Conservation (phyloP, 2,329 filamentous ascomycete species). For the Penicillium sp. region DNA sequence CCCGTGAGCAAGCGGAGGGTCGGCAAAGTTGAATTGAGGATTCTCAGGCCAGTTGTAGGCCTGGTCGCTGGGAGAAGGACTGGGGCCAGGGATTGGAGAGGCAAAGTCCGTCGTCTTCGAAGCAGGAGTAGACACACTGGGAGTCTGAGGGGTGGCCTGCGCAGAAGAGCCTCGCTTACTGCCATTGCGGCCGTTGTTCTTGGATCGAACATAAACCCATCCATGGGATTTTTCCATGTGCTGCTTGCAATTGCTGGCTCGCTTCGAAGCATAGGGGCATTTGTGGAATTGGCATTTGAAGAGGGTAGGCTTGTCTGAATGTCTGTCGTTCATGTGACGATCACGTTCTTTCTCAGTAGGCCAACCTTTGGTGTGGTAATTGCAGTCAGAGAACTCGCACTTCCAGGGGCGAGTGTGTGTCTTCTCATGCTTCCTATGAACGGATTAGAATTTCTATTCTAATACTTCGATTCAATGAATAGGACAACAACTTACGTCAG, state of each 20-base stretch:
- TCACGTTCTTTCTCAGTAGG: constrained; percentile 97
- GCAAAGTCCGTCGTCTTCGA: constrained; percentile 55
- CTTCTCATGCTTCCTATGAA: constrained; percentile 81
- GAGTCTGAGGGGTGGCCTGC: constrained; percentile 58
- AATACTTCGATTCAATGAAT: not conserved
- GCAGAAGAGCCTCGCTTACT: constrained; percentile 42
- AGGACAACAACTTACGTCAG: constrained; percentile 57
- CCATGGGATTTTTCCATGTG: constrained; percentile 97
- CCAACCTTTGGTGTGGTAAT: constrained; percentile 87
- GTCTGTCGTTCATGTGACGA: constrained; percentile 94
- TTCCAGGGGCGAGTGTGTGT: constrained; percentile 97
- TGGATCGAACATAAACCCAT: constrained; percentile 87
- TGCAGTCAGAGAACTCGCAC: constrained; percentile 77
- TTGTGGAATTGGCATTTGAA: constrained; percentile 79
- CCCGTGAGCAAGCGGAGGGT: constrained; percentile 18
- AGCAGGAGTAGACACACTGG: constrained; percentile 62
- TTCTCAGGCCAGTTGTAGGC: constrained; percentile 14
- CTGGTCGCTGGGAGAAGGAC: constrained; percentile 27
- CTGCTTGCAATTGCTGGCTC: constrained; percentile 95
- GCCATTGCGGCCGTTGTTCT: constrained; percentile 76
- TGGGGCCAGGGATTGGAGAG: constrained; percentile 44
- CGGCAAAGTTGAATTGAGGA: constrained; percentile 29
- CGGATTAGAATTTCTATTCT: constrained; percentile 7
- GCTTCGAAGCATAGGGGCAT: constrained; percentile 92
- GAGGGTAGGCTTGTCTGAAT: constrained; percentile 74